These are phyloP conservation scores for Umbilicus rupestris DNA, from an alignment of 164 flowering plant species.

Conservation along the genomic window DNA sequence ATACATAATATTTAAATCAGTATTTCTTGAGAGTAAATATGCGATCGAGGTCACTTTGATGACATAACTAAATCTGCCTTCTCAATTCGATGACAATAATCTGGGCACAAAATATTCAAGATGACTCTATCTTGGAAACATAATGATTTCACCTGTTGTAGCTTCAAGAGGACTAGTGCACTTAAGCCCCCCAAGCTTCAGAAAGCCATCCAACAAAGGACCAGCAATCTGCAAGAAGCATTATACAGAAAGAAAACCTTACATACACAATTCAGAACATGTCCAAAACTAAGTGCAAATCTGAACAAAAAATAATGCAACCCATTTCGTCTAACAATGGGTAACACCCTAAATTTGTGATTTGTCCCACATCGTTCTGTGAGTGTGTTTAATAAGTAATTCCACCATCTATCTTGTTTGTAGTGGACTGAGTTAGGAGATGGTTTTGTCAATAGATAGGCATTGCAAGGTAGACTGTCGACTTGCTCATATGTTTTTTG, in stretches of 20 bases:
- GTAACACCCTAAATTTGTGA: no score
- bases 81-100: background rate
- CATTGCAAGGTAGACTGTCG: no score
- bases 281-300: background rate
- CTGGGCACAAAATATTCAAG: background rate
- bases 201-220: slow-evolving; percentile 36
- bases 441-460: no score
- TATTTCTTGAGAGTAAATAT: no score
- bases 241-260: background rate
- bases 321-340: background rate
- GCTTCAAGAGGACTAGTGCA: slow-evolving; percentile 43
- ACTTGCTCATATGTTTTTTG: no score
- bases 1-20: no score
- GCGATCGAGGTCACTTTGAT: no score
- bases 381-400: no score
- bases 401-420: no score
- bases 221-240: slow-evolving; percentile 27
- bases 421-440: no score
- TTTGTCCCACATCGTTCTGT: no score
- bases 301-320: background rate
- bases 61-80: background rate
- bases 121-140: background rate
- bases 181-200: slow-evolving; percentile 60
- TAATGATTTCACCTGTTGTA: slow-evolving; percentile 36
- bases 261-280: background rate